Evolutionary conservation across 2,329 filamentous ascomycete species (phyloP), one percentile per base, ranked within the genome.

Genomic region (Penicillium sp.): DNA sequence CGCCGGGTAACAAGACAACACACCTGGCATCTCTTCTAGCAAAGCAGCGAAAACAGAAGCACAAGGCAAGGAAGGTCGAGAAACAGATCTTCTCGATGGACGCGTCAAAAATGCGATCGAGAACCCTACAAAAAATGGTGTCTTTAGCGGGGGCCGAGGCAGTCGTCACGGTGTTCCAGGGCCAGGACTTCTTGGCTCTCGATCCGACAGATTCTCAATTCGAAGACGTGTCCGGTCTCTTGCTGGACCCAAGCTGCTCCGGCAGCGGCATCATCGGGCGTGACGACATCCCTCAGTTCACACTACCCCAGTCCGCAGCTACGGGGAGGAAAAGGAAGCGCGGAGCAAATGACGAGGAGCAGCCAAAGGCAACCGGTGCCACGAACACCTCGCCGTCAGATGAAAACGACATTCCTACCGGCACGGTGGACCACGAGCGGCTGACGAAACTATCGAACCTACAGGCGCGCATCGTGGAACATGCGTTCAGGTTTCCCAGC

Each of bases 1-100:
- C 93, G 1, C 93, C 93, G 1, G 93, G 93, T 4, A 98, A 98
- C 65, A 98, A 98, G 69, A 97, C 93, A 1, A 97, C 91, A 6
- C 93, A 97, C 63, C 69, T 94, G 32, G 89, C 90, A 0, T 85
- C 88, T 2, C 79, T 96, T 4, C 58, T 93, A 2, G 60, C 60
- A 3, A 53, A 54, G 37, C 41, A 44, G 6, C 26, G 41, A 8
- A 44, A 61, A 58, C 14, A 63, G 54, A 19, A 50, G 7, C 7
- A 7, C 5, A 27, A 27, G 6, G 14, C 11, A 27, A 6, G 11
- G 43, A 37, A 39, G 18, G 13, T 46, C 53, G 19, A 30, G 28
- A 28, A 53, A 11, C 67, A 71, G 33, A 83, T 98, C 15, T 62
- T 60, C 23, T 68, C 64, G 7, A 63, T 68, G 55, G 64, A 70